Evolutionary conservation across 495 filamentous ascomycete genomes (phyloP).

Genomic region (Rostrohypoxylon terebratum): DNA sequence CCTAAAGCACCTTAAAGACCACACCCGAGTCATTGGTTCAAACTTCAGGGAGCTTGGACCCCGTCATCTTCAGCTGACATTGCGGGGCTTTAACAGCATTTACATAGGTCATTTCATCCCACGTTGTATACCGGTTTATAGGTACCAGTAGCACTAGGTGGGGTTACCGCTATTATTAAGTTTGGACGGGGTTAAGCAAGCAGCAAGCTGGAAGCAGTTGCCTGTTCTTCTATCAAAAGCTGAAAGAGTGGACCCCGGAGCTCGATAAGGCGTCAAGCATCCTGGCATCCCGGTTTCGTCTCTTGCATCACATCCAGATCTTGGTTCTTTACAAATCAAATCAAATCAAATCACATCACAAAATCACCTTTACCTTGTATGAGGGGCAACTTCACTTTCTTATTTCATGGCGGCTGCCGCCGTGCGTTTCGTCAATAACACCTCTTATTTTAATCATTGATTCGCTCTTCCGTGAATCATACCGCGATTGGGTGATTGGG

Average conservation of each 20-base stretch:
- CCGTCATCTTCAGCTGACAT: slow-evolving; percentile 25
- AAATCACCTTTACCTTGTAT: background rate
- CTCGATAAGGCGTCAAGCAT: slow-evolving; percentile 22
- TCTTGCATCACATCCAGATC: slow-evolving; percentile 34
- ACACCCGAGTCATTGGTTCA: slow-evolving; percentile 16
- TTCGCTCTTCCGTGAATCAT: slow-evolving; percentile 7
- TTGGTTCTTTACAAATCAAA: slow-evolving; percentile 17
- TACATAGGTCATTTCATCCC: background rate
- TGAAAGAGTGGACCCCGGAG: slow-evolving; percentile 18
- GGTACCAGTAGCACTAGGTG: too few relatives aligned
- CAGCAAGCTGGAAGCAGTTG: too few relatives aligned
- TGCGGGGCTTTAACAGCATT: slow-evolving; percentile 30
- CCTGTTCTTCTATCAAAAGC: slow-evolving; percentile 9
- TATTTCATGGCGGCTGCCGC: slow-evolving; percentile 10
- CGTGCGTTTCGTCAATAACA: background rate
- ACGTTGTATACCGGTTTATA: slow-evolving; percentile 2
- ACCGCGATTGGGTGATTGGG: background rate
- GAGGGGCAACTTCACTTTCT: slow-evolving; percentile 3
- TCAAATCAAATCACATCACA: background rate
- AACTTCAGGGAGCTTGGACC: slow-evolving; percentile 26
- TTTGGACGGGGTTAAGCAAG: slow-evolving; percentile 7
- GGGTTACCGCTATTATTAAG: slow-evolving; percentile 9
- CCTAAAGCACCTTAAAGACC: background rate
- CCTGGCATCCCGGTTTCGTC: background rate
- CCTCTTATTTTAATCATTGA: background rate